Evolutionary conservation across 164 flowering plant genomes (phyloP).

Genomic region (Vitis cinerea): DNA sequence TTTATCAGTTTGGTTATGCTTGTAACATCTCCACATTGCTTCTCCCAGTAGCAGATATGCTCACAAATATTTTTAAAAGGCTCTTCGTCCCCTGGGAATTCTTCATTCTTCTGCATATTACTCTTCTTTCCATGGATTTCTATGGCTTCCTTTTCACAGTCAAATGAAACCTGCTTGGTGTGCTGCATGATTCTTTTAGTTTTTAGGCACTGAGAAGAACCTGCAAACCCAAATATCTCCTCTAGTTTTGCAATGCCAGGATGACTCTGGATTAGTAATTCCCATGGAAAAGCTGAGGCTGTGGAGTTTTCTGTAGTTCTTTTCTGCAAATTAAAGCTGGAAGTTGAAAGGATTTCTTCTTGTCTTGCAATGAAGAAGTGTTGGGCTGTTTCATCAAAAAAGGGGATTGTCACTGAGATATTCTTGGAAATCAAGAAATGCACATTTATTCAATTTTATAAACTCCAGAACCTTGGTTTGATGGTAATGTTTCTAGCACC

Average conservation of each 20-base stretch:
- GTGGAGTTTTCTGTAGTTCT: background rate
- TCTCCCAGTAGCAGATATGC: background rate
- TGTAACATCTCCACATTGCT: background rate
- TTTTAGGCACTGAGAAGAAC: background rate
- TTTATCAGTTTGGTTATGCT: background rate
- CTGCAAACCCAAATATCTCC: background rate
- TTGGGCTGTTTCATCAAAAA: background rate
- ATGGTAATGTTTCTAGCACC: background rate
- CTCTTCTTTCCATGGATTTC: background rate
- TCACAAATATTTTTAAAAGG: background rate
- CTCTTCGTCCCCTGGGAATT: background rate
- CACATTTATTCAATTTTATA: background rate
- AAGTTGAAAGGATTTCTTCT: slow-evolving; percentile 5
- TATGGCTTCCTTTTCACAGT: background rate
- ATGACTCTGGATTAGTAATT: background rate
- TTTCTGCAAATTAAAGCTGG: background rate
- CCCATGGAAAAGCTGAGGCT: background rate
- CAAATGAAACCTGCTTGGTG: slow-evolving; percentile 1
- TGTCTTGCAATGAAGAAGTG: background rate
- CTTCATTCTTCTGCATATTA: background rate
- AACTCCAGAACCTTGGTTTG: background rate
- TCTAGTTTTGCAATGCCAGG: background rate
- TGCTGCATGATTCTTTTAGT: slow-evolving; percentile 1
- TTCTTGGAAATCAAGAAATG: background rate
- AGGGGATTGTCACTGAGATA: background rate